phyloP scores from a whole-genome alignment of 2,329 filamentous ascomycete species.

The Ceratocystiopsis sp. region DNA sequence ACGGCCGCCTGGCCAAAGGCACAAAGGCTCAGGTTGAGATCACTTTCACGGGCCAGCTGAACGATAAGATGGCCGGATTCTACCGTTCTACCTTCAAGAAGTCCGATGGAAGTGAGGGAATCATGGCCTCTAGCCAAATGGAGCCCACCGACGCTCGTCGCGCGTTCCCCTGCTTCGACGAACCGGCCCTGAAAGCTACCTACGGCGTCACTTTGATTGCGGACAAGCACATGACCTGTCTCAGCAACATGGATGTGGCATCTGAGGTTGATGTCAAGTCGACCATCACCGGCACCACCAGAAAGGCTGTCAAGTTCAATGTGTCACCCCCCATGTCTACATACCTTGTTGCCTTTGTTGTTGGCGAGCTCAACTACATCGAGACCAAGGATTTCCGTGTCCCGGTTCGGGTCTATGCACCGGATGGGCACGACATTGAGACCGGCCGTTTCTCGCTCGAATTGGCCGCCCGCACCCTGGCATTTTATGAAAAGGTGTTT shows the following conservation, averaged over 20 bases:
- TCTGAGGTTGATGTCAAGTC: conserved; percentile 59
- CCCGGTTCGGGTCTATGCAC: conserved; percentile 85
- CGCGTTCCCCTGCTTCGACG: conserved; percentile 93
- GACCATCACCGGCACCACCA: conserved; percentile 41
- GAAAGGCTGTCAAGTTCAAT: conserved; percentile 84
- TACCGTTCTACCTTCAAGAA: conserved; percentile 86
- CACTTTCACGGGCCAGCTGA: conserved; percentile 60
- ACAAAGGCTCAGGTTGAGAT: conserved; percentile 63
- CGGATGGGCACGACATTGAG: conserved; percentile 75
- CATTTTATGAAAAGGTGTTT: conserved; percentile 92
- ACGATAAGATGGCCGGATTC: conserved; percentile 82
- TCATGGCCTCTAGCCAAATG: conserved; percentile 88
- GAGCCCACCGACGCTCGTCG: conserved; percentile 86
- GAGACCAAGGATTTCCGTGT: conserved; percentile 85
- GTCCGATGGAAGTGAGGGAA: conserved; percentile 58
- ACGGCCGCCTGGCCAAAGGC: conserved; percentile 53
- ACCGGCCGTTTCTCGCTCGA: conserved; percentile 83
- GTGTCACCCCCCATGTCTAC: conserved; percentile 90
- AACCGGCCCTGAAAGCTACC: conserved; percentile 81
- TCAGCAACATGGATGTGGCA: conserved; percentile 94
- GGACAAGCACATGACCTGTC: conserved; percentile 75
- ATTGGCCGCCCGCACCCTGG: conserved; percentile 73
- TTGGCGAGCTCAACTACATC: conserved; percentile 86
- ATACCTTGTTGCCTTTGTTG: conserved; percentile 84
- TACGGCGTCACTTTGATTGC: conserved; percentile 86